Conservation (phyloP, 495 filamentous ascomycete species). For the Venustampulla echinocandica region DNA sequence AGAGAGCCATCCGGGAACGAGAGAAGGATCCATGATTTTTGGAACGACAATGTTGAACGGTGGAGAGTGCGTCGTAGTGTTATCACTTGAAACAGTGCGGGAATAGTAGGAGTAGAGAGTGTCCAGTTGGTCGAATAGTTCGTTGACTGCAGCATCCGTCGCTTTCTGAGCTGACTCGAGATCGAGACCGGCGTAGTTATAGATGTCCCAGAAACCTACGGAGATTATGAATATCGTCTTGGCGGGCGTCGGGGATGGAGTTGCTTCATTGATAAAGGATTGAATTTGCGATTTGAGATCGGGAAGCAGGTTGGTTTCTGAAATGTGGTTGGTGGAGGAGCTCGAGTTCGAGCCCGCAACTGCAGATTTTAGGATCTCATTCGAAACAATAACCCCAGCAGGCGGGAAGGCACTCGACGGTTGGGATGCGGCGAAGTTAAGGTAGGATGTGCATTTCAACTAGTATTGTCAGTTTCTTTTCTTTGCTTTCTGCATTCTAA, state of each 20-base stretch:
- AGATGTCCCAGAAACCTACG: slow-evolving; percentile 41
- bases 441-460: slow-evolving; percentile 14
- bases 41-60: slow-evolving; percentile 36
- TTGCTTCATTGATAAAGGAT: slow-evolving; percentile 28
- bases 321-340: slow-evolving; percentile 6
- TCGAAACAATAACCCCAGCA: slow-evolving; percentile 29
- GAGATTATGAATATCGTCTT: slow-evolving; percentile 36
- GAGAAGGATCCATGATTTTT: slow-evolving; percentile 34
- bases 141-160: slow-evolving; percentile 14
- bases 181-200: slow-evolving; percentile 34
- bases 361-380: slow-evolving; percentile 14
- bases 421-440: slow-evolving; percentile 14
- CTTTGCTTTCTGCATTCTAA: neutral
- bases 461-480: slow-evolving; percentile 9
- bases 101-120: slow-evolving; percentile 30
- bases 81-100: slow-evolving; percentile 3
- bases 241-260: slow-evolving; percentile 5
- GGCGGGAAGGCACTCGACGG: slow-evolving; percentile 21
- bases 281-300: slow-evolving; percentile 35
- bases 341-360: neutral
- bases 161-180: slow-evolving; percentile 27
- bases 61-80: neutral
- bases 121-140: slow-evolving; percentile 34
- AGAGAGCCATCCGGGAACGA: slow-evolving; percentile 34
- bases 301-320: slow-evolving; percentile 13